Percentiles rank a stretch among this genome's conserved stretches.
These are phyloP conservation scores for Coemansia aciculifera DNA, from an alignment of 192 early-diverging fungal species.

Conservation along the genomic window DNA sequence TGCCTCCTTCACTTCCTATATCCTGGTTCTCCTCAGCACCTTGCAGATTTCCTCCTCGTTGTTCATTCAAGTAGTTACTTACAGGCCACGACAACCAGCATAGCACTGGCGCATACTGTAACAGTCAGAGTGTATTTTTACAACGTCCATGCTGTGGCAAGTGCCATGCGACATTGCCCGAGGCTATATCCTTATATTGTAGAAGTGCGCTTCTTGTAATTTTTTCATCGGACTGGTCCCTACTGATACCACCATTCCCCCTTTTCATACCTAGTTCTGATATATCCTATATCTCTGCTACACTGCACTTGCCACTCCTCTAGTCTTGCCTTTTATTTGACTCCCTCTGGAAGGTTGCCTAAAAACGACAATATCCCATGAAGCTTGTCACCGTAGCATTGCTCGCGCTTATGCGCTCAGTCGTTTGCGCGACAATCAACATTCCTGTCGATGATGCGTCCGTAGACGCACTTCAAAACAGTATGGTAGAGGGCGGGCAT, in stretches of 20 bases:
- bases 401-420: conserved; percentile 24
- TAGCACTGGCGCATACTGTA: neutral
- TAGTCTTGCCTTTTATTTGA: neutral
- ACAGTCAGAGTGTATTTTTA: neutral
- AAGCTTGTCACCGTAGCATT: conserved; percentile 16
- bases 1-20: neutral
- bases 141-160: neutral
- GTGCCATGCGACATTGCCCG: neutral
- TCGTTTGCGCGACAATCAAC: conserved; percentile 14
- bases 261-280: neutral
- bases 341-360: conserved; percentile 3
- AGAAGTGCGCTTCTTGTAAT: neutral
- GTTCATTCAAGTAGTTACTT: neutral
- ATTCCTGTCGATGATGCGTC: conserved; percentile 5
- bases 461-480: conserved; percentile 1
- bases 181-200: neutral
- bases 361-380: conserved; percentile 1
- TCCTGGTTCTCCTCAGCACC: neutral
- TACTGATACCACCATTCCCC: neutral
- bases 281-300: neutral
- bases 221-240: neutral
- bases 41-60: neutral
- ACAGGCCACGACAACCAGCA: neutral
- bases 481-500: conserved; percentile 16
- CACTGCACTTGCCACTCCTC: neutral